Base-by-base conservation (phyloP, 768 basidiomycete genomes). In the Xerocomellus amylosporus region DNA sequence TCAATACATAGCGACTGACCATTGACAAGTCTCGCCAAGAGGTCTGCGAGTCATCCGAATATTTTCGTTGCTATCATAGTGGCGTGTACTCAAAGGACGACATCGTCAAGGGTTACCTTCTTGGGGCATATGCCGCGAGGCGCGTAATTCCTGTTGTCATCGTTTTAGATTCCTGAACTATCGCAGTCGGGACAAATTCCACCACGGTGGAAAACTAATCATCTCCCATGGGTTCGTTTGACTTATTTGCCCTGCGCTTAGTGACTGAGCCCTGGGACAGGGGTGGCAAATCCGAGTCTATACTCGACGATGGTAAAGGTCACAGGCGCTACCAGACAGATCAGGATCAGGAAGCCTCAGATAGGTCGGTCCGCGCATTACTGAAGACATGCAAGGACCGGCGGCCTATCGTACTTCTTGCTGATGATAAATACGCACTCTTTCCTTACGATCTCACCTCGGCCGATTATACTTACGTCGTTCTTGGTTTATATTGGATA, bases 141-240 rank as follows among this genome's bases (percentile, higher is more conserved):
- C 89, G 54, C 53, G 75, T 68, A 20, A 37, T 49, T 43, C 17
- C 36, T 40, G 17, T 39, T 15, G 33, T 41, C 31, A 19, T 20
- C 34, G 51, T n/a, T 43, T 50, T 38, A 58, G 47, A 52, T 49
- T 47, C 49, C 51, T 63, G 39, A 44, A 40, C 56, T 47, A 50
- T 57, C 41, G 9, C 28, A 92, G 90, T 44, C 86, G 87, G 10
- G 90, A 93, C 61, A 61, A 75, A 15, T 92, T 87, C 61, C 73
- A 77, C 43, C 79, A 85, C 39, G 75, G 69, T 15, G 90, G 91
- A 15, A 82, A 75, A 57, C 64, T 90, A 6, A 90, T 93, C 41
- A 82, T 93, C 46, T 93, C 90, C 8, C 90, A 93, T 67, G 91
- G 89, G 90, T 93, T 57, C 51, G 80, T 64, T 49, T 50, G 36